Evolutionary conservation across 441 rosid genomes (phyloP).

Genomic region (Pelargonium australe): DNA sequence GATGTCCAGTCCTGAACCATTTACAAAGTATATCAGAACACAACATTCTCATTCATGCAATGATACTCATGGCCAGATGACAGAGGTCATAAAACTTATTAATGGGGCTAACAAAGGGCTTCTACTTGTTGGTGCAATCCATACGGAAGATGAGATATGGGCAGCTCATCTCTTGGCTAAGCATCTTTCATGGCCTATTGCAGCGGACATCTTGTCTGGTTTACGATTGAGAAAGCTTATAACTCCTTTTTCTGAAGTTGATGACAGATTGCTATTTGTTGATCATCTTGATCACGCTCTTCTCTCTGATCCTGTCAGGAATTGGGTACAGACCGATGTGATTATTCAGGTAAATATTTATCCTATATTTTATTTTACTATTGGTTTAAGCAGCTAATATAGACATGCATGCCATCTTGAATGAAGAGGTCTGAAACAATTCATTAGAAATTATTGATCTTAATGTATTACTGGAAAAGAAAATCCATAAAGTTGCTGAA

Average conservation of each 20-base stretch:
- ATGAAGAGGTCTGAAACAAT: background rate
- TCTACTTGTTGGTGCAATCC: constrained; percentile 63
- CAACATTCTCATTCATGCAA: constrained; percentile 36
- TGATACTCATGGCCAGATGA: constrained; percentile 30
- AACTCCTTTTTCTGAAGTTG: constrained; percentile 40
- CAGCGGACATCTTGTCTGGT: constrained; percentile 88
- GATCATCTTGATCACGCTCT: constrained; percentile 90
- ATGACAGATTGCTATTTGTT: constrained; percentile 45
- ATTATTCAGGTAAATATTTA: constrained; percentile 70
- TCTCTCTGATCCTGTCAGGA: constrained; percentile 61
- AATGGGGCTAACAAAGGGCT: constrained; percentile 57
- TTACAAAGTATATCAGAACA: constrained; percentile 62
- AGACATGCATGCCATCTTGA: constrained; percentile 14
- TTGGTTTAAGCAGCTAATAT: constrained; percentile 11
- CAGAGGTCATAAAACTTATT: constrained; percentile 53
- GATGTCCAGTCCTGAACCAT: constrained; percentile 68
- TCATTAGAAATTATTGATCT: background rate
- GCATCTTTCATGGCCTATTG: constrained; percentile 86
- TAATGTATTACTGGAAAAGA: constrained; percentile 4
- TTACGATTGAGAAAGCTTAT: constrained; percentile 69
- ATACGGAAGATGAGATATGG: constrained; percentile 88
- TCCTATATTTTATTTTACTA: background rate
- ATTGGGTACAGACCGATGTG: constrained; percentile 55
- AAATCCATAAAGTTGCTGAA: background rate
- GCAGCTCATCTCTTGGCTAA: constrained; percentile 79